Percentiles rank a stretch among this genome's conserved stretches.
Conservation (phyloP, 1,284 basidiomycete genomes). For the Dichomitus squalens region DNA sequence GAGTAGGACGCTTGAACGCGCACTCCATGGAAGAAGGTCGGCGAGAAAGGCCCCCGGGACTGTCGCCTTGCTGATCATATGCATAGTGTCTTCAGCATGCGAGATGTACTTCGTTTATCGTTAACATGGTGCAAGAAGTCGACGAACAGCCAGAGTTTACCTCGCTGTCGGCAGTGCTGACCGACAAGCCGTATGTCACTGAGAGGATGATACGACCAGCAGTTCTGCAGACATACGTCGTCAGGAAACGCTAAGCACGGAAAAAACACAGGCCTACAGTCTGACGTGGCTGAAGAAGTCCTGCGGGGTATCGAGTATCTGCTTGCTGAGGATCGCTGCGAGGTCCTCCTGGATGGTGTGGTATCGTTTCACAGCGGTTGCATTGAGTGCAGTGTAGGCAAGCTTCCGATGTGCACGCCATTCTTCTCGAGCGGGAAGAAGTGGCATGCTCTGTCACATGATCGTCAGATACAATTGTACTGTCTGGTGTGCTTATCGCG, state of each 20-base stretch:
- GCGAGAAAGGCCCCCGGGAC: conserved; percentile 34
- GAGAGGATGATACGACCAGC: conserved; percentile 33
- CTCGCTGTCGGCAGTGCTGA: conserved; percentile 29
- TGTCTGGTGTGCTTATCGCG: not conserved
- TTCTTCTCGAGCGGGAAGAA: conserved; percentile 24
- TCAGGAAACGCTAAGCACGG: not conserved
- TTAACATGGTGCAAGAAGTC: not conserved
- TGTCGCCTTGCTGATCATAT: conserved; percentile 23
- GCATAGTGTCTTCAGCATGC: conserved; percentile 29
- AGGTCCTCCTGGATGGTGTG: conserved; percentile 30
- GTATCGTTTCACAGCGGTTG: conserved; percentile 32
- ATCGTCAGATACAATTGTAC: not conserved
- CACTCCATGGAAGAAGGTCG: conserved; percentile 33
- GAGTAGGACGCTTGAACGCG: not conserved
- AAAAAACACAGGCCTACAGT: conserved; percentile 12
- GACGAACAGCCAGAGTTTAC: not conserved
- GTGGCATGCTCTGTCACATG: conserved; percentile 15
- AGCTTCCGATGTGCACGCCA: conserved; percentile 33
- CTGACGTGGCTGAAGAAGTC: conserved; percentile 23
- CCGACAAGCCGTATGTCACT: conserved; percentile 37
- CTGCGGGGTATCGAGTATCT: conserved; percentile 16
- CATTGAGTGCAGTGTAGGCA: conserved; percentile 28
- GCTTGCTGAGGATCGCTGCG: conserved; percentile 19
- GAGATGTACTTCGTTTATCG: conserved; percentile 19
- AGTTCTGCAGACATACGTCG: conserved; percentile 21